Base-by-base conservation (phyloP, 192 early-diverging fungal species). In the Podila epicladia region DNA sequence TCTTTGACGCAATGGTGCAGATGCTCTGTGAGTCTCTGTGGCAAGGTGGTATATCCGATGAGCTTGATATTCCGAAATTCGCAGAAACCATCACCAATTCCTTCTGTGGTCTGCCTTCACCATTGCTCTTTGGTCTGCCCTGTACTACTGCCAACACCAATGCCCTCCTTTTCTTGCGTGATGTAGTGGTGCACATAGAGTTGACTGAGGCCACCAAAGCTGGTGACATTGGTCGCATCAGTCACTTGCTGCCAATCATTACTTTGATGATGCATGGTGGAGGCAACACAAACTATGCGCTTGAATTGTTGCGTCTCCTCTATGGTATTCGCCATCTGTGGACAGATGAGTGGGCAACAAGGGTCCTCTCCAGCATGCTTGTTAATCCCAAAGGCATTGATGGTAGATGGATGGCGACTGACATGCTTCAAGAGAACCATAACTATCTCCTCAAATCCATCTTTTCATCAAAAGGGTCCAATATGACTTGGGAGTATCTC, bases 191-290 rank as follows among this genome's bases (percentile, higher is more conserved):
- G 26, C 20, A 65, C 63, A 65, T 72, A 12, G 71, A 72, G 63
- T 58, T 72, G 31, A 7, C 3, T 15, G 37, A 45, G 6, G 71
- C 71, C 11, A 32, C 59, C 62, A 65, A 72, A 58, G 62, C 50
- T 6, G 71, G 71, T 9, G 71, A 72, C 29, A 65, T 72, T 50
- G 71, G 71, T n/a, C 37, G 71, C 50, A 65, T 72, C 38, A 20
- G 26, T 2, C 26, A 45, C 37, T 0, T 72, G 2, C 29, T 72
- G 20, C 62, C 53, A 51, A 58, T n/a, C 62, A 72, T 72, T 13
- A 72, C 71, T 17, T 33, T 72, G 50, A 72, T 72, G 71, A 65
- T 72, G 62, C 71, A 72, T 57, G 71, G 62, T 49, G 63, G 71
- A 45, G 63, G 71, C 55, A 72, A 57, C 28, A 72, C 32, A 53